Conservation (phyloP, 495 filamentous ascomycete species). For the Beverwykella pulmonaria region DNA sequence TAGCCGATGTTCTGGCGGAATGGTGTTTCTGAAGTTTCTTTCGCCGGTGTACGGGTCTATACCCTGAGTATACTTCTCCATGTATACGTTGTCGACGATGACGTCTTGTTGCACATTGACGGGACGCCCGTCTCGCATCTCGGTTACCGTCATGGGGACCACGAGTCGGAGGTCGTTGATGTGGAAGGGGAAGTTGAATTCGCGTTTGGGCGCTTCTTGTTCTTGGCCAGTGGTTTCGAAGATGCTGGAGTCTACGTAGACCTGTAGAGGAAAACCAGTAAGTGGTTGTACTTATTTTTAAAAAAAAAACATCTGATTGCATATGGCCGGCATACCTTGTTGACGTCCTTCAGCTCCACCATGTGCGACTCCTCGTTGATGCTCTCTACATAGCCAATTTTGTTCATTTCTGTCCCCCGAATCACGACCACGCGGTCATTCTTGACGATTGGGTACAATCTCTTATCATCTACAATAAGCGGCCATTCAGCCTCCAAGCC, state of each 20-base stretch:
- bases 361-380: constrained; percentile 61
- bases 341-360: constrained; percentile 64
- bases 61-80: constrained; percentile 57
- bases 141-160: background rate
- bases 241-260: constrained; percentile 2
- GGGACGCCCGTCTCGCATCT: constrained; percentile 47
- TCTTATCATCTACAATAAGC: constrained; percentile 6
- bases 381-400: constrained; percentile 69
- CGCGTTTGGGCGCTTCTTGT: background rate
- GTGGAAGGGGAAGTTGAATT: background rate
- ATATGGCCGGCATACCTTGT: constrained; percentile 56
- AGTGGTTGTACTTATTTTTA: background rate
- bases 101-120: constrained; percentile 39
- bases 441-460: constrained; percentile 50
- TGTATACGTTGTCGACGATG: constrained; percentile 59
- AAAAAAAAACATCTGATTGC: background rate
- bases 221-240: background rate
- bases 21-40: background rate
- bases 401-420: constrained; percentile 75
- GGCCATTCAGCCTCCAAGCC: constrained; percentile 54
- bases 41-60: background rate
- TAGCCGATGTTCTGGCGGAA: background rate
- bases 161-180: constrained; percentile 28
- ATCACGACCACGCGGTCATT: constrained; percentile 79
- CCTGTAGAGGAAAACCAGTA: background rate